A percentile compares a stretch with the other conserved stretches of the same genome.
phyloP scores from a whole-genome alignment of 108 stramenopile species.

The Craspedostauros australis region DNA sequence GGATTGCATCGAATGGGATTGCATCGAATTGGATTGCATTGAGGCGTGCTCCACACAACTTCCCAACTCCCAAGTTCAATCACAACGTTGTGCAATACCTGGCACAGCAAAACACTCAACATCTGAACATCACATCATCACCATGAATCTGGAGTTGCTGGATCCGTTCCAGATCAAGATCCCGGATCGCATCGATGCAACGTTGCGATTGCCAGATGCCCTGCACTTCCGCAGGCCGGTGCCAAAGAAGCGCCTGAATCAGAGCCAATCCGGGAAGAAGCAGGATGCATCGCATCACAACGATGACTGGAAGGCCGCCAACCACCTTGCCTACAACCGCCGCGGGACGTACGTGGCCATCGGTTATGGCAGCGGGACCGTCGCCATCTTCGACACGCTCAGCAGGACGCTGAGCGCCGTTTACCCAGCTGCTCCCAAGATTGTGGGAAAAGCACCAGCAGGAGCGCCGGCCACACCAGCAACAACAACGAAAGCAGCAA shows the following conservation, averaged over 20 bases:
- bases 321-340: constrained; percentile 58
- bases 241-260: neutral
- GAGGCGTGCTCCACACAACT: neutral
- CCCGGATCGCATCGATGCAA: constrained; percentile 80
- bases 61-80: neutral
- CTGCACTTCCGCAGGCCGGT: constrained; percentile 36
- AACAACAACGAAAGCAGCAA: neutral
- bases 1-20: too few species aligned
- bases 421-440: constrained; percentile 41
- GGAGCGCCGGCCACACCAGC: too few species aligned
- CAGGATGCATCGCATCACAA: constrained; percentile 3
- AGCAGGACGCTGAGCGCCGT: constrained; percentile 55
- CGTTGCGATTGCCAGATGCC: constrained; percentile 38
- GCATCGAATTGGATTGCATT: too few species aligned
- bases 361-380: constrained; percentile 65
- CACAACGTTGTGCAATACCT: neutral
- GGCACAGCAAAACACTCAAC: too few species aligned
- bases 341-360: constrained; percentile 62
- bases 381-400: constrained; percentile 46
- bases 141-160: constrained; percentile 74
- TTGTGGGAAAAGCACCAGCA: too few species aligned
- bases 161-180: constrained; percentile 66
- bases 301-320: constrained; percentile 54
- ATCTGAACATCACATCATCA: neutral
- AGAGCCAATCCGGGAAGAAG: constrained; percentile 6